A percentile compares a stretch with the other conserved stretches of the same genome.
Conservation (phyloP, 768 basidiomycete genomes). For the Mrakia blollopis region DNA sequence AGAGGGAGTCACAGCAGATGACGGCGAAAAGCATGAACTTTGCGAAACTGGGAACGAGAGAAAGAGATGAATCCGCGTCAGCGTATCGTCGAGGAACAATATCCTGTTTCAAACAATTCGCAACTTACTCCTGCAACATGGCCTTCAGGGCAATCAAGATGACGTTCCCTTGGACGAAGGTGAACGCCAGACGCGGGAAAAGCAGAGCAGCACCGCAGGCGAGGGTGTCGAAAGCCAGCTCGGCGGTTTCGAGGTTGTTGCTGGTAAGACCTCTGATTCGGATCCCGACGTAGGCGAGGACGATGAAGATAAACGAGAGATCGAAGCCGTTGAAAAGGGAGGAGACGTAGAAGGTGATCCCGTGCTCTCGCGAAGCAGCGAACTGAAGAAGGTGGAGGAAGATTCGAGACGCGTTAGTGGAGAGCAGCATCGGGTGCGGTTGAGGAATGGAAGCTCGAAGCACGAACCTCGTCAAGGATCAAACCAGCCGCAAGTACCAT, state of each 20-base stretch:
- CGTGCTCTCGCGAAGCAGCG: slow-evolving; percentile 26
- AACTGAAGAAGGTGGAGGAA: neutral
- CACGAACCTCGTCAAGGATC: slow-evolving; percentile 59
- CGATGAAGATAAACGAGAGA: slow-evolving; percentile 55
- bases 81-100: too few relatives aligned
- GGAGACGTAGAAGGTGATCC: slow-evolving; percentile 23
- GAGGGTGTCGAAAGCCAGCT: slow-evolving; percentile 73
- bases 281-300: slow-evolving; percentile 61
- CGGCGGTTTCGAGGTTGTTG: slow-evolving; percentile 46
- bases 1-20: slow-evolving; percentile 52
- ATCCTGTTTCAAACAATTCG: too few relatives aligned
- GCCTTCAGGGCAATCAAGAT: slow-evolving; percentile 19
- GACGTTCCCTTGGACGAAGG: slow-evolving; percentile 19
- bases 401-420: slow-evolving; percentile 3
- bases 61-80: slow-evolving; percentile 2
- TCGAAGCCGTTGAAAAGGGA: slow-evolving; percentile 30
- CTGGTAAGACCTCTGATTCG: slow-evolving; percentile 55
- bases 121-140: neutral
- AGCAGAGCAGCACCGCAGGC: slow-evolving; percentile 79
- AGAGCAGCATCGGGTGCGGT: too few relatives aligned
- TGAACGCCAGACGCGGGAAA: slow-evolving; percentile 61
- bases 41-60: slow-evolving; percentile 50
- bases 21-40: slow-evolving; percentile 73
- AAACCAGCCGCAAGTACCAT: slow-evolving; percentile 73
- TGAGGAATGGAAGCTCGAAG: too few relatives aligned